phyloP scores from a whole-genome alignment of 176 grass and related monocot species.

The Melocanna baccifera region DNA sequence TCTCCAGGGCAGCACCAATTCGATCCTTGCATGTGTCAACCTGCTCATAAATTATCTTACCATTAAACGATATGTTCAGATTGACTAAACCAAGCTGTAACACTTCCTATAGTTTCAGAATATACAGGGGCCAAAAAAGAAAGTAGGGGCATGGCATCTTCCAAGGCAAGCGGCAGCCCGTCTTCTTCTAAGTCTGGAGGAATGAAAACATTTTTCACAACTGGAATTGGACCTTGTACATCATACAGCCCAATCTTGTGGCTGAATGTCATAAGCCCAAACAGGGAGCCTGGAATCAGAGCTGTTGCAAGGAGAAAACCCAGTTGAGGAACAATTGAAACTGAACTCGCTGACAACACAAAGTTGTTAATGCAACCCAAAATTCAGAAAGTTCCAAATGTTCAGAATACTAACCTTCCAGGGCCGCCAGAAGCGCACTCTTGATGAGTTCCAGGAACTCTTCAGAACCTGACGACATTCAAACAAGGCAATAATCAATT shows the following conservation, averaged over 20 bases:
- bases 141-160: conserved; percentile 88
- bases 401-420: conserved; percentile 60
- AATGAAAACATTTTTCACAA: conserved; percentile 93
- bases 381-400: conserved; percentile 19
- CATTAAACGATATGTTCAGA: not conserved
- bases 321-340: conserved; percentile 7
- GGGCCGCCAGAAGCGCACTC: conserved; percentile 81
- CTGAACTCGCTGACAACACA: not conserved
- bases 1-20: conserved; percentile 74
- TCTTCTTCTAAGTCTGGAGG: conserved; percentile 59
- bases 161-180: conserved; percentile 54
- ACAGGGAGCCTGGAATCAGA: conserved; percentile 81
- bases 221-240: conserved; percentile 80
- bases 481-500: not conserved
- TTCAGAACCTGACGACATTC: conserved; percentile 72
- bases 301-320: conserved; percentile 61
- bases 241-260: conserved; percentile 97
- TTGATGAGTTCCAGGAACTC: conserved; percentile 92
- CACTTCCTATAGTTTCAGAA: not conserved
- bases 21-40: conserved; percentile 78
- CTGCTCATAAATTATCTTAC: conserved; percentile 39
- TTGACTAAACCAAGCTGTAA: conserved; percentile 1
- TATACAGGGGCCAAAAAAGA: conserved; percentile 94
- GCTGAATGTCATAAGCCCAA: conserved; percentile 92
- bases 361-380: not conserved